Evolutionary conservation across 495 filamentous ascomycete genomes (phyloP), one percentile per base, ranked within the genome.

Genomic region (Penicillium parvum): DNA sequence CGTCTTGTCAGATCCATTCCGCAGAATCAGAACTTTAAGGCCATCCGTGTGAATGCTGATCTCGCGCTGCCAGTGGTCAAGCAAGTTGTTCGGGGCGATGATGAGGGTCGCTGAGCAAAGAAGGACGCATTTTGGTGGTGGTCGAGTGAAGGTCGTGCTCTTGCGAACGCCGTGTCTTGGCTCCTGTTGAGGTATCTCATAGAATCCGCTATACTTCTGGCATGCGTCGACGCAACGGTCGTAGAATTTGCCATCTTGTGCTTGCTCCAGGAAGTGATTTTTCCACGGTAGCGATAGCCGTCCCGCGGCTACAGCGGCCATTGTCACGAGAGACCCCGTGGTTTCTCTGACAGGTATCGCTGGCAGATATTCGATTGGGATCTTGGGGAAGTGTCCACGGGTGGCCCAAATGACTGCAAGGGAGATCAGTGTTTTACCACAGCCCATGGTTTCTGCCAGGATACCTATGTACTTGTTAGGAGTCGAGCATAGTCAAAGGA

Each of bases 341-440:
- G 52, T 63, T 4, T 55, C 37, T 34, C 74, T 73, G 7, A 68
- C 55, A 0, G 57, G 66, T 18, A 60, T 61, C 1, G 30, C 32
- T 0, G 47, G 37, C n/a, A 49, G 74, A 50, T 82, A 78, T 39
- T 82, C 65, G 1, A 78, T 71, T 2, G 89, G 88, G 5, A 84
- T 75, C 5, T 66, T 64, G 3, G 88, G 76, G 5, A 81, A 73
- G 42, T 91, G 76, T 22, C 82, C 74, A 49, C 76, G 81, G 0
- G 88, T 95, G 8, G 86, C 82, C n/a, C 94, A 69, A 27, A 96
- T 86, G 2, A 90, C 66, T 20, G 90, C 76, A 12, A 97, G 68
- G 43, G 85, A 88, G 7, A 97, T 94, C 19, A 96, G 62, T 0
- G 91, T 96, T 67, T 97, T 97, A 0, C 91, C 90, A 4, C 80